Percentiles rank a stretch among this genome's conserved stretches.
phyloP scores from a whole-genome alignment of 495 filamentous ascomycete genomes.

The Penicillium pulvis region DNA sequence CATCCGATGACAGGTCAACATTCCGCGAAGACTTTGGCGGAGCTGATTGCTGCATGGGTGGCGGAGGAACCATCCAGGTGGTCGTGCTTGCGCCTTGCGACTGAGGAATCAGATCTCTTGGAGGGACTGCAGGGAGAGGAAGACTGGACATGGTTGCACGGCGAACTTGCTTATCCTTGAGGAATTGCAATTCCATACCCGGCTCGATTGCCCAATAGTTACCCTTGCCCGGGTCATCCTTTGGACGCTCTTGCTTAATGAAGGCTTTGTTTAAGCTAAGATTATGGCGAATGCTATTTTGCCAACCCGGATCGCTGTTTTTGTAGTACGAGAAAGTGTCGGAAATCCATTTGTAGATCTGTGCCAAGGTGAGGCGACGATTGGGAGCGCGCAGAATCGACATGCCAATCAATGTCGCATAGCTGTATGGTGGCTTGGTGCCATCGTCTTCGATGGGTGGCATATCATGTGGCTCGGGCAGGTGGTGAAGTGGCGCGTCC shows the following conservation, averaged over 20 bases:
- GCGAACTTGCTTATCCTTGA: constrained; percentile 76
- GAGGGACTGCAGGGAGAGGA: constrained; percentile 41
- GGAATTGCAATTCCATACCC: constrained; percentile 84
- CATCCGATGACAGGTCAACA: constrained; percentile 83
- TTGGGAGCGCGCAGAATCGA: constrained; percentile 87
- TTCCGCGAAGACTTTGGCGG: constrained; percentile 27
- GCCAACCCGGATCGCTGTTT: constrained; percentile 84
- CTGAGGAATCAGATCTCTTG: constrained; percentile 33
- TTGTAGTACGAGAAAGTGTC: constrained; percentile 90
- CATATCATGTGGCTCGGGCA: constrained; percentile 77
- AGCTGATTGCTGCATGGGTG: constrained; percentile 27
- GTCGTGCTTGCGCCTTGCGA: constrained; percentile 35
- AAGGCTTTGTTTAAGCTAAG: constrained; percentile 98
- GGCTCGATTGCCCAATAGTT: constrained; percentile 94
- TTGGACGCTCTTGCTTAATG: constrained; percentile 91
- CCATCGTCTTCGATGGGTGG: constrained; percentile 84
- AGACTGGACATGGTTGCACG: constrained; percentile 55
- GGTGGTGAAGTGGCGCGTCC: constrained; percentile 44
- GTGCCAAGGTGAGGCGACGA: constrained; percentile 83
- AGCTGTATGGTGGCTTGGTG: constrained; percentile 85
- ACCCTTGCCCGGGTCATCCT: constrained; percentile 98
- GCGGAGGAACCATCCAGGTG: constrained; percentile 45
- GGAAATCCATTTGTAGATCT: constrained; percentile 99
- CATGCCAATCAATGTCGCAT: constrained; percentile 96
- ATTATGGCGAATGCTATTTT: constrained; percentile 98